These are phyloP conservation scores for Oxytropis ochrocephala DNA, from an alignment of 306 rosid species.

Conservation along the genomic window DNA sequence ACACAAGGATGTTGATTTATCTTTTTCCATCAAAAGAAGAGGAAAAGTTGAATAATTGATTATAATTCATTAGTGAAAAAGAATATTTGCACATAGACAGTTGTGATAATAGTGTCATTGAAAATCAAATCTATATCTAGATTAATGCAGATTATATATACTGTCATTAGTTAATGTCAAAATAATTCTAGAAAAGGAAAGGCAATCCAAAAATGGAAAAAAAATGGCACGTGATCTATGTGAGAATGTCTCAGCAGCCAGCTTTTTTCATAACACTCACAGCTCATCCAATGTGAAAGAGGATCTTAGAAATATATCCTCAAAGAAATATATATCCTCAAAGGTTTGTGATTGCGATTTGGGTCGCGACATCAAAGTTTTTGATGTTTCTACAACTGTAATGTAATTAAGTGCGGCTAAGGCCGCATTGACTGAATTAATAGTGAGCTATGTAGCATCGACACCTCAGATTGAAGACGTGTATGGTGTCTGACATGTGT, in stretches of 20 bases:
- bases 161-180: conserved; percentile 25
- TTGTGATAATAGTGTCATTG: conserved; percentile 7
- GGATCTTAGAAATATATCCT: too few relatives aligned
- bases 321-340: too few relatives aligned
- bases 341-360: too few relatives aligned
- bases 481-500: too few relatives aligned
- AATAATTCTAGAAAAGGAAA: conserved; percentile 8
- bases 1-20: conserved; percentile 7
- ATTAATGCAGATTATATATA: background rate
- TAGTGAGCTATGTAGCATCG: too few relatives aligned
- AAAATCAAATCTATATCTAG: conserved; percentile 14
- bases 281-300: conserved; percentile 39
- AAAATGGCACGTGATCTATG: conserved; percentile 41
- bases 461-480: too few relatives aligned
- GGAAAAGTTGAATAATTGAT: conserved; percentile 22
- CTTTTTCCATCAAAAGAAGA: conserved; percentile 14
- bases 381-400: too few relatives aligned
- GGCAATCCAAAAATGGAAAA: conserved; percentile 9
- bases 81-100: conserved; percentile 24
- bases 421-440: too few relatives aligned
- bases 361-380: too few relatives aligned
- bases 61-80: conserved; percentile 24
- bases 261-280: conserved; percentile 57
- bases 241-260: conserved; percentile 46
- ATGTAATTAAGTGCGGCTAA: too few relatives aligned